phyloP scores from a whole-genome alignment of 345 rosid genomes.

The Salix arbutifolia region DNA sequence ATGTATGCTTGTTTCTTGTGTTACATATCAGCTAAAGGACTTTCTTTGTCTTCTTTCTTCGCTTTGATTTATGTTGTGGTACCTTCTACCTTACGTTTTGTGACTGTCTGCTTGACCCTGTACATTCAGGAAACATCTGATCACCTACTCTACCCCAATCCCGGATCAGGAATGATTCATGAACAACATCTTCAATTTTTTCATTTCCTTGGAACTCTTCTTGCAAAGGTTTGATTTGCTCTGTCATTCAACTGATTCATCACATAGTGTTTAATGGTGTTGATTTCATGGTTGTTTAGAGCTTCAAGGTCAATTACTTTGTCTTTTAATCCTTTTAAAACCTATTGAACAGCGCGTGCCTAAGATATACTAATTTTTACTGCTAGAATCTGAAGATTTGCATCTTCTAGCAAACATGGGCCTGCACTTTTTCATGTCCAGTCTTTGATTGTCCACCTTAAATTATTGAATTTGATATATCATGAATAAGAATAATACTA shows the following conservation, averaged over 20 bases:
- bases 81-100: not conserved
- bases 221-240: slow-evolving; percentile 62
- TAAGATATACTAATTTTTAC: not conserved
- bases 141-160: slow-evolving; percentile 96
- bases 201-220: slow-evolving; percentile 88
- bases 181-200: slow-evolving; percentile 96
- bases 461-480: not conserved
- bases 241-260: not conserved
- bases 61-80: not conserved
- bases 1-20: not conserved
- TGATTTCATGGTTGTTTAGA: not conserved
- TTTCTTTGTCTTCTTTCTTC: not conserved
- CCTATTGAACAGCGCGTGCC: not conserved
- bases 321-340: not conserved
- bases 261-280: not conserved
- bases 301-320: not conserved
- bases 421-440: not conserved
- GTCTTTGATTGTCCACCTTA: not conserved
- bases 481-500: not conserved
- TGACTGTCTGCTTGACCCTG: not conserved
- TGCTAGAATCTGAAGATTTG: not conserved
- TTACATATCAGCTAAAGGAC: not conserved
- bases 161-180: slow-evolving; percentile 96
- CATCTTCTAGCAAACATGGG: not conserved
- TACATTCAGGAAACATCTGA: slow-evolving; percentile 80